These are phyloP conservation scores for Aspergillus aculeatus DNA, from an alignment of 2,329 filamentous ascomycete species.

Conservation along the genomic window DNA sequence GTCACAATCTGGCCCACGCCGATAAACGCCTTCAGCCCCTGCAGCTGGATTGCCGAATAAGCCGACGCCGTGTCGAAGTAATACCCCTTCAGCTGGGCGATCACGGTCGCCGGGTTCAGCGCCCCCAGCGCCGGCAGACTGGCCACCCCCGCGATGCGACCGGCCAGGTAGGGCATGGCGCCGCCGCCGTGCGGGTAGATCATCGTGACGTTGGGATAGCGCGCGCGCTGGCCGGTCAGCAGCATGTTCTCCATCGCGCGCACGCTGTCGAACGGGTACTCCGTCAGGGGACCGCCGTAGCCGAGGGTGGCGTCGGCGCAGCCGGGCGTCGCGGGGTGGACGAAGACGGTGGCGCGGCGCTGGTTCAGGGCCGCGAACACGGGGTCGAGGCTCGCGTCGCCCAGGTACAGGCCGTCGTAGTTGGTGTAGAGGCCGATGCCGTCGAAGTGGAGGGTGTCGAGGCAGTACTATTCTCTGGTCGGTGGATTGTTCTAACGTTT, in stretches of 20 bases:
- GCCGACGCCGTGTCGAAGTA: constrained; percentile 20
- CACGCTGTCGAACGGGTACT: constrained; percentile 28
- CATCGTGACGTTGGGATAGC: constrained; percentile 23
- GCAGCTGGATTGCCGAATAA: constrained; percentile 23
- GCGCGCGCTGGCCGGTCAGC: constrained; percentile 17
- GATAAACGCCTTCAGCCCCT: constrained; percentile 25
- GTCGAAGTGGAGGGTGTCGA: neutral
- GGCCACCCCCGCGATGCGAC: constrained; percentile 21
- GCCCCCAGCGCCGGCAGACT: constrained; percentile 19
- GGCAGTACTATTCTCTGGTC: neutral
- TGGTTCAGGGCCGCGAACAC: neutral
- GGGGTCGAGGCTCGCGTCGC: neutral
- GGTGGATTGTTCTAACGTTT: too few relatives aligned
- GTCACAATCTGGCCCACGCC: constrained; percentile 21
- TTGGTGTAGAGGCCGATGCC: constrained; percentile 5
- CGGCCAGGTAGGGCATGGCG: constrained; percentile 23
- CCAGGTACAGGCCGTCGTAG: constrained; percentile 4
- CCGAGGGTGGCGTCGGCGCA: constrained; percentile 4
- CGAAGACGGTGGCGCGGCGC: constrained; percentile 2
- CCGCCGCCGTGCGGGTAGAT: constrained; percentile 27
- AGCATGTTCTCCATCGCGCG: constrained; percentile 26
- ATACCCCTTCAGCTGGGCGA: constrained; percentile 25
- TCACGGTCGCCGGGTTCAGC: constrained; percentile 11
- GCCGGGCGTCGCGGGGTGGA: constrained; percentile 4
- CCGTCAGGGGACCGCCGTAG: constrained; percentile 21